These are phyloP conservation scores for Euphrasia confusa DNA, from an alignment of 257 asterid genomes.

Conservation along the genomic window DNA sequence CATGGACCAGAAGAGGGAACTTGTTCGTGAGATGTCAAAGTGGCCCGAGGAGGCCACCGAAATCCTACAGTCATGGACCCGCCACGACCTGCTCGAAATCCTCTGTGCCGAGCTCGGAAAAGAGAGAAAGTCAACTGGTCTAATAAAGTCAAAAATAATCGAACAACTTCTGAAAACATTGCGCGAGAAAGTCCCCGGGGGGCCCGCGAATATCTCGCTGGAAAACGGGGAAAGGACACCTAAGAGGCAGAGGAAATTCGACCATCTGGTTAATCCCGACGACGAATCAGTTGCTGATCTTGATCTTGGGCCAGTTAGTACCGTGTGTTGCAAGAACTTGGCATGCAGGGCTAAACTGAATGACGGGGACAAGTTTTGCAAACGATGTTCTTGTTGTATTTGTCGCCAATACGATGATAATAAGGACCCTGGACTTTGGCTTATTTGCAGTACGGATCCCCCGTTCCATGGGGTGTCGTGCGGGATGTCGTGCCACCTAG, in stretches of 20 bases:
- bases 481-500: conserved; percentile 82
- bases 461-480: conserved; percentile 52
- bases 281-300: conserved; percentile 17
- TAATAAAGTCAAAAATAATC: conserved; percentile 55
- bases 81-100: conserved; percentile 60
- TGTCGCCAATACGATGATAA: conserved; percentile 74
- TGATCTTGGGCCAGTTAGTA: conserved; percentile 26
- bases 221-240: conserved; percentile 36
- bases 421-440: conserved; percentile 85
- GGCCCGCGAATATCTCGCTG: conserved; percentile 2
- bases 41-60: conserved; percentile 60
- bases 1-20: conserved; percentile 63
- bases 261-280: conserved; percentile 21
- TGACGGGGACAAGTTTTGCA: conserved; percentile 54
- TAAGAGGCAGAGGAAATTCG: conserved; percentile 57
- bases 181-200: conserved; percentile 35
- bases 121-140: conserved; percentile 61
- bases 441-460: conserved; percentile 58
- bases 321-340: conserved; percentile 49
- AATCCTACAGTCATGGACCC: conserved; percentile 56
- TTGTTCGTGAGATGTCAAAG: conserved; percentile 53
- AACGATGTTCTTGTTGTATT: conserved; percentile 77
- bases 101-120: conserved; percentile 73
- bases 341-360: conserved; percentile 70
- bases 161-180: conserved; percentile 57